phyloP scores from a whole-genome alignment of 495 filamentous ascomycete species.

The Aspergillus cavernicola region DNA sequence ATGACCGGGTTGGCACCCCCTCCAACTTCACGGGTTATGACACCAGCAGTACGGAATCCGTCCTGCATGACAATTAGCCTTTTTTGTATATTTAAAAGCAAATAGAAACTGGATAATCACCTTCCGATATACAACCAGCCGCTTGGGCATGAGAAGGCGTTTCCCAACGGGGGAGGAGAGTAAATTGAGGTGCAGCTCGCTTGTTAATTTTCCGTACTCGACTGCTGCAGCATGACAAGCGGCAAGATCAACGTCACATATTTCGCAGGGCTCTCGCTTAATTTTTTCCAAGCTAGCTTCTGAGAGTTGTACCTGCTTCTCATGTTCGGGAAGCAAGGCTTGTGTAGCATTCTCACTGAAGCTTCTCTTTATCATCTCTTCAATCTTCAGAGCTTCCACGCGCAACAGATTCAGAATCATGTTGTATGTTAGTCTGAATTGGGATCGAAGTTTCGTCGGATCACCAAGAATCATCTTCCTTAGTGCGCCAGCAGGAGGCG shows the following conservation, averaged over 20 bases:
- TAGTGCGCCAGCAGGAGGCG: conserved; percentile 75
- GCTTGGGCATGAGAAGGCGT: conserved; percentile 67
- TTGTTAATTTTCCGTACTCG: conserved; percentile 68
- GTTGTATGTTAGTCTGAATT: conserved; percentile 97
- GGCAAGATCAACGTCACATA: conserved; percentile 77
- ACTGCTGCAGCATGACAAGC: conserved; percentile 75
- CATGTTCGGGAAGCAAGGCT: conserved; percentile 88
- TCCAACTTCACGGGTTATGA: conserved; percentile 71
- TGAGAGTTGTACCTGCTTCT: conserved; percentile 88
- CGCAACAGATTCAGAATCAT: conserved; percentile 97
- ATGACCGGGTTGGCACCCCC: conserved; percentile 59
- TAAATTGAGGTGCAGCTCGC: conserved; percentile 68
- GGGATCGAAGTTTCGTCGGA: conserved; percentile 89
- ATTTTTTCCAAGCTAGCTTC: conserved; percentile 88
- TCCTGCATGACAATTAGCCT: conserved; percentile 47
- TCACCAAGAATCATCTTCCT: conserved; percentile 94
- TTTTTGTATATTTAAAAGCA: background rate
- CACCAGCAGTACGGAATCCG: conserved; percentile 72
- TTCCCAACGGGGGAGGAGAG: conserved; percentile 72
- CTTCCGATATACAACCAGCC: conserved; percentile 70
- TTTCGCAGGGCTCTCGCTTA: conserved; percentile 76
- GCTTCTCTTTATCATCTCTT: conserved; percentile 99
- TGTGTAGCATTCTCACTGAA: conserved; percentile 99
- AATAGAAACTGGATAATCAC: conserved; percentile 27
- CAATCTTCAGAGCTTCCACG: conserved; percentile 95